Percentiles rank a stretch among this genome's conserved stretches.
Evolutionary conservation across 306 rosid species (phyloP).

Genomic region (Rubus idaeus): DNA sequence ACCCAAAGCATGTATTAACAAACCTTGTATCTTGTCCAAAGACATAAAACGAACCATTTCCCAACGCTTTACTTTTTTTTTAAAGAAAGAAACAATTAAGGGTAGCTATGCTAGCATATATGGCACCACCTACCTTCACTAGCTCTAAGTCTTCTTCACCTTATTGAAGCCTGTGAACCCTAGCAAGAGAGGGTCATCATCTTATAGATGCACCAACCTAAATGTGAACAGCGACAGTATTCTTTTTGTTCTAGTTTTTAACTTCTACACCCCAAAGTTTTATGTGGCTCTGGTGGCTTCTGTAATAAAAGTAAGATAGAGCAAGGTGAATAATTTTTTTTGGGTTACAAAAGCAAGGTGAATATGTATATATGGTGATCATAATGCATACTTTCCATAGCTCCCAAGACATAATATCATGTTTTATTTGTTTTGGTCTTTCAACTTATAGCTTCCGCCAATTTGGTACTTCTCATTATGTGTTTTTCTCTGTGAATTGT

Average conservation of each 20-base stretch:
- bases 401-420: constrained; percentile 3
- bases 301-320: constrained; percentile 6
- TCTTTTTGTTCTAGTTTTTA: not conserved
- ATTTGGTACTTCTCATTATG: not conserved
- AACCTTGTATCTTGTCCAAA: not conserved
- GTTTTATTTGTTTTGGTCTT: constrained; percentile 15
- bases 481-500: not conserved
- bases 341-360: too few relatives aligned
- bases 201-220: constrained; percentile 7
- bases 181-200: not conserved
- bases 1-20: not conserved
- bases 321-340: not conserved
- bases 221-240: constrained; percentile 3
- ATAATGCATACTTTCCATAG: constrained; percentile 29
- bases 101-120: not conserved
- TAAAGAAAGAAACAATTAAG: not conserved
- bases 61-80: not conserved
- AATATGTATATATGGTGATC: constrained; percentile 8
- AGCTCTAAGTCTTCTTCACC: not conserved
- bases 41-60: not conserved
- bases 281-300: constrained; percentile 1
- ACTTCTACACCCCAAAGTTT: not conserved
- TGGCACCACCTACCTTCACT: constrained; percentile 16
- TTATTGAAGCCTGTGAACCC: constrained; percentile 11
- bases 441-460: not conserved